Conservation (phyloP, 2,329 filamentous ascomycete genomes). For the Sporothrix curviconia region DNA sequence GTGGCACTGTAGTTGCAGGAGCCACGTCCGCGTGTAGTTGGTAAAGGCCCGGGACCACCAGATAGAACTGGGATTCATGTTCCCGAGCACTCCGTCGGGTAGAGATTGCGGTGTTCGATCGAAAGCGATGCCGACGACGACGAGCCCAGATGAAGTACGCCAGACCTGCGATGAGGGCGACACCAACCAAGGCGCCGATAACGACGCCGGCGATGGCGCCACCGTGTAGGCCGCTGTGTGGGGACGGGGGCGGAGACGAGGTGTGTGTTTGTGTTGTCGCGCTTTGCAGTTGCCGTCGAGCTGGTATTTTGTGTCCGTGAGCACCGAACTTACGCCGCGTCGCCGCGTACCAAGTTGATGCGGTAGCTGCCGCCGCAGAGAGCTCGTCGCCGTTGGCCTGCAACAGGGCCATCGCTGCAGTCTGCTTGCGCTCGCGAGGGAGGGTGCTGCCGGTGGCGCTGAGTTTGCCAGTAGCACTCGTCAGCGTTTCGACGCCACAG, state of each 20-base stretch:
- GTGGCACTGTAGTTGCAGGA: not conserved
- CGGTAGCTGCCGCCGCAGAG: not conserved
- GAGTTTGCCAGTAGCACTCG: not conserved
- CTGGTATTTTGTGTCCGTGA: too few species aligned
- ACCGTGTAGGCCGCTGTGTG: not conserved
- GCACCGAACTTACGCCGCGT: too few species aligned
- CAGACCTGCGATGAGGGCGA: not conserved
- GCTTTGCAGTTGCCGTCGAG: too few species aligned
- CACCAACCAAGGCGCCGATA: not conserved
- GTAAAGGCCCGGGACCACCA: not conserved
- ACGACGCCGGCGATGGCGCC: conserved; percentile 1
- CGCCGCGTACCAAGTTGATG: not conserved
- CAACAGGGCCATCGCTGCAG: too few species aligned
- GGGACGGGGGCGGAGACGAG: not conserved
- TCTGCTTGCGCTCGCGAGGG: not conserved
- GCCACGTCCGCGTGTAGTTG: not conserved
- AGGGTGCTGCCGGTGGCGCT: not conserved
- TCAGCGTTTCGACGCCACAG: not conserved
- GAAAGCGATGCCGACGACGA: not conserved
- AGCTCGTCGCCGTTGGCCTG: not conserved
- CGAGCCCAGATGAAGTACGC: not conserved
- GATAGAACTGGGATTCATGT: not conserved
- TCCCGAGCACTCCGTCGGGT: not conserved
- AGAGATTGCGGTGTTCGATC: not conserved
- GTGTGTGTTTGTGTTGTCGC: not conserved